Base-by-base conservation (phyloP, 2,329 filamentous ascomycete species). In the Talaromyces verruculosus region DNA sequence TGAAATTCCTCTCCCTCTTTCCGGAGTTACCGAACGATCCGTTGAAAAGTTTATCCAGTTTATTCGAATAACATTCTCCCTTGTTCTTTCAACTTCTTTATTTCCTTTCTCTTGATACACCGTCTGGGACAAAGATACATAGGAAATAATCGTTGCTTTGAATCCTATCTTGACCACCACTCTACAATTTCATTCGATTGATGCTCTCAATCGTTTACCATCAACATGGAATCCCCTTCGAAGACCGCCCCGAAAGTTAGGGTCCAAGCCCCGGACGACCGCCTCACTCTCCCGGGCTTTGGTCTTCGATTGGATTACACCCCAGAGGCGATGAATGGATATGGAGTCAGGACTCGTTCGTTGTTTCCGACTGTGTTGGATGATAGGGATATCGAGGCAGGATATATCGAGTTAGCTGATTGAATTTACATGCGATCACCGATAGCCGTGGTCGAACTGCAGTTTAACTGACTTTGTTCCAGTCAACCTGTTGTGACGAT, bases 321-420 rank as follows among this genome's bases (percentile, higher is more conserved):
- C 8, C 69, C 72, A 0, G 45, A 58, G 28, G 64, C 73, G 47
- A 70, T 71, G 53, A 70, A 72, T 63, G 69, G 72, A 17, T 76
- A 76, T 58, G 74, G 74, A 4, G 70, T 76, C 6, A 67, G 70
- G 37, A 69, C 69, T 25, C 69, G 70, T 30, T 74, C 72, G 41
- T 68, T 74, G 65, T 78, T 77, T 63, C 76, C 75, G 15, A 72
- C 74, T 43, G 73, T 72, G 8, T 65, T 78, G 17, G 72, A 77
- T 57, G 73, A 76, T 61, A 70, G 74, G 49, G 71, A 74, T 49
- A 74, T 76, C 25, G 67, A 72, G 28, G 65, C 65, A 30, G 73
- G 73, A 63, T 74, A 72, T 64, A 70, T 71, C 13, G 72, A 74
- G 73, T 76, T 69, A 39, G 72, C 58, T 30, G n/a, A 28, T 28